Percentiles rank a stretch among this genome's conserved stretches.
phyloP scores from a whole-genome alignment of 1,284 basidiomycete species.

The Coniferiporia weirii region DNA sequence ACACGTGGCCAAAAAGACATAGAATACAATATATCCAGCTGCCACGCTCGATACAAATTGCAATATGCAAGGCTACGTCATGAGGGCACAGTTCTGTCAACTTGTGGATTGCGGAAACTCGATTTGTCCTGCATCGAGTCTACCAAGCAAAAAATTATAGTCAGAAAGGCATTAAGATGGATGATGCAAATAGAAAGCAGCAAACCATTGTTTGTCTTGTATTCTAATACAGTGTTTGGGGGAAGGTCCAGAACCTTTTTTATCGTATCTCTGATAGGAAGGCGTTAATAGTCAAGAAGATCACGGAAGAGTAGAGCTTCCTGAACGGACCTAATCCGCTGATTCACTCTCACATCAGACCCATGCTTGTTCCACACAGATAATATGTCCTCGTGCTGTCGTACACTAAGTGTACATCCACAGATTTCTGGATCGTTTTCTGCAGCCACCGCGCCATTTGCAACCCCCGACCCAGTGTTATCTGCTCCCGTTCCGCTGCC shows the following conservation, averaged over 20 bases:
- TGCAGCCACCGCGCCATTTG: background rate
- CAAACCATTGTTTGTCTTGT: constrained; percentile 80
- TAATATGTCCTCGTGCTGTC: constrained; percentile 79
- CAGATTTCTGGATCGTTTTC: constrained; percentile 59
- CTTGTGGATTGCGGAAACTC: constrained; percentile 51
- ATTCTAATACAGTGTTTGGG: constrained; percentile 72
- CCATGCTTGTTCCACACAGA: constrained; percentile 76
- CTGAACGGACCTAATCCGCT: constrained; percentile 59
- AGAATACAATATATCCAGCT: no score
- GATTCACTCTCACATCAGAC: constrained; percentile 57
- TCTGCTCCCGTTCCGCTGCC: constrained; percentile 26
- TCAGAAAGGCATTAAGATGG: background rate
- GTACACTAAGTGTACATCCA: constrained; percentile 78
- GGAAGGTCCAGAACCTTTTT: constrained; percentile 61
- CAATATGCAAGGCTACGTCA: background rate
- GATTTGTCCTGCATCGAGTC: constrained; percentile 83
- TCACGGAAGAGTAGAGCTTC: constrained; percentile 11
- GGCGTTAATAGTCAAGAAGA: background rate
- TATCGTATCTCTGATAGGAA: no score
- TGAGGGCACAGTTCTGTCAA: constrained; percentile 6
- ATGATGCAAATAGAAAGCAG: background rate
- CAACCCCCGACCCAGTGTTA: constrained; percentile 19
- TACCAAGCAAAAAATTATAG: constrained; percentile 25
- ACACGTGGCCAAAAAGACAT: no score
- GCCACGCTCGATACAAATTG: background rate